Conservation (phyloP, 306 rosid genomes). For the Acacia crassicarpa region DNA sequence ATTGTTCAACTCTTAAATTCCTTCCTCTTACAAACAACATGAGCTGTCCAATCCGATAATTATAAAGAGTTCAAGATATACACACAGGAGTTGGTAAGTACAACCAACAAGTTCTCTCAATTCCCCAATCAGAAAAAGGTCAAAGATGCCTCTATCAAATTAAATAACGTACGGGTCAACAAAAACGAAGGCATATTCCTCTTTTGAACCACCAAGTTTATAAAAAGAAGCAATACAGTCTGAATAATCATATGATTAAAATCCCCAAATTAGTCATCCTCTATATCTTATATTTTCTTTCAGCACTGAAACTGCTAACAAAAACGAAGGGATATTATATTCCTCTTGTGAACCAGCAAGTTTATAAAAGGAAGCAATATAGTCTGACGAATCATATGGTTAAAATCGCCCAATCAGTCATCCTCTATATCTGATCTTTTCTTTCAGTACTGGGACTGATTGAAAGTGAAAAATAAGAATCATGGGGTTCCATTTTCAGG, state of each 20-base stretch:
- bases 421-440: background rate
- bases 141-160: conserved; percentile 1
- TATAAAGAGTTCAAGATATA: background rate
- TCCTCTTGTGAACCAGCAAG: background rate
- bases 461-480: background rate
- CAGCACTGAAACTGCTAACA: background rate
- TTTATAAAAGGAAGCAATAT: conserved; percentile 11
- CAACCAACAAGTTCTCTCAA: background rate
- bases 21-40: background rate
- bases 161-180: background rate
- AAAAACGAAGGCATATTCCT: conserved; percentile 6
- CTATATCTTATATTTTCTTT: background rate
- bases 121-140: conserved; percentile 13
- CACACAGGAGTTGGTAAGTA: background rate
- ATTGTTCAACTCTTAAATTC: background rate
- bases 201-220: background rate
- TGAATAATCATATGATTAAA: background rate
- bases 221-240: background rate
- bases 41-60: conserved; percentile 19
- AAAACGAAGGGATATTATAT: conserved; percentile 2
- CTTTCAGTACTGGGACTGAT: background rate
- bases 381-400: background rate
- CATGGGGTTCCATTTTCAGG: conserved; percentile 21
- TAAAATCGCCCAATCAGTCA: background rate
- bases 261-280: background rate